phyloP scores from a whole-genome alignment of 768 basidiomycete genomes.

The Tylopilus subfusipes region DNA sequence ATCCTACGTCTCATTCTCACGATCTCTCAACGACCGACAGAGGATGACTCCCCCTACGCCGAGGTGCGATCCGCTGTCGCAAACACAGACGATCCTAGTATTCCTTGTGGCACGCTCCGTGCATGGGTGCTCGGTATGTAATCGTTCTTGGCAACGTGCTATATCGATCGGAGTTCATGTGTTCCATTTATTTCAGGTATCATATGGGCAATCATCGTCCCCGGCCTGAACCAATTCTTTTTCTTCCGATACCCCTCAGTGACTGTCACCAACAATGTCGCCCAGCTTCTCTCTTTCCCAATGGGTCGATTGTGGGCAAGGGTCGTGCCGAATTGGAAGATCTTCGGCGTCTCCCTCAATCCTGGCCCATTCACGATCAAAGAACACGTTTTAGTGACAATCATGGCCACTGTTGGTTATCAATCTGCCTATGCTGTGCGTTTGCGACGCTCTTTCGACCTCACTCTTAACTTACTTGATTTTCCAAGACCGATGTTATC shows the following conservation, averaged over 20 bases:
- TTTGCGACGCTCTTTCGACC: neutral
- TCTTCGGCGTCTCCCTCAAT: slow-evolving; percentile 61
- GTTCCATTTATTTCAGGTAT: slow-evolving; percentile 22
- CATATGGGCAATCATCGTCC: slow-evolving; percentile 57
- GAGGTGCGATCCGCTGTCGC: slow-evolving; percentile 78
- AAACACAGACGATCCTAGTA: slow-evolving; percentile 64
- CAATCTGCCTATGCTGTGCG: slow-evolving; percentile 23
- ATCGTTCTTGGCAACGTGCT: neutral
- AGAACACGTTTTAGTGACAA: slow-evolving; percentile 67
- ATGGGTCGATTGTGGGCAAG: slow-evolving; percentile 60
- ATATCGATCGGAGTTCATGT: neutral
- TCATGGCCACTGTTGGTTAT: slow-evolving; percentile 55
- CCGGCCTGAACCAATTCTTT: slow-evolving; percentile 78
- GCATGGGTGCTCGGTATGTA: slow-evolving; percentile 53
- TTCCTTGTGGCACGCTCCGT: slow-evolving; percentile 60
- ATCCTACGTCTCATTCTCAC: neutral
- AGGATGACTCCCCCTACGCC: slow-evolving; percentile 82
- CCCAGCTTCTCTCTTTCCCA: slow-evolving; percentile 71
- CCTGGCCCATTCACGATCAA: slow-evolving; percentile 81
- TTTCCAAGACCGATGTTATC: slow-evolving; percentile 57
- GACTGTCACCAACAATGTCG: slow-evolving; percentile 50
- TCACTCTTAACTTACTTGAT: neutral
- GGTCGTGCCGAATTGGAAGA: slow-evolving; percentile 45
- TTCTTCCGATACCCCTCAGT: slow-evolving; percentile 62
- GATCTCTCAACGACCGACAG: slow-evolving; percentile 27